Conservation (phyloP, 129 eudicot genomes). For the Smallanthus sonchifolius region DNA sequence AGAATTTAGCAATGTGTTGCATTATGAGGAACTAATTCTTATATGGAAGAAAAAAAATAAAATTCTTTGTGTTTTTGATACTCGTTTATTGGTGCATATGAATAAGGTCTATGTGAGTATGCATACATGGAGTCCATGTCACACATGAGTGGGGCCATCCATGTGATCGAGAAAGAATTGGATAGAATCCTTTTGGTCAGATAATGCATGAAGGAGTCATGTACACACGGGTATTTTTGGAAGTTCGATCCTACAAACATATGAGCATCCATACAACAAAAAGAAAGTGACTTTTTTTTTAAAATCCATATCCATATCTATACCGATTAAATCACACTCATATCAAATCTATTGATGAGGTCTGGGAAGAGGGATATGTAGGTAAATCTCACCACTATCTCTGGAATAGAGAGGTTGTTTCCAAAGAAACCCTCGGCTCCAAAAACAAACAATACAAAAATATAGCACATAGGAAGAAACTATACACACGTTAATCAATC, state of each 20-base stretch:
- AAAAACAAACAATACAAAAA: too few relatives aligned
- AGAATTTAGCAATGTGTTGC: constrained; percentile 36
- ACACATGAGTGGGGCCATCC: constrained; percentile 25
- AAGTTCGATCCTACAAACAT: constrained; percentile 10
- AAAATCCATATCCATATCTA: too few relatives aligned
- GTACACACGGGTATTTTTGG: constrained; percentile 32
- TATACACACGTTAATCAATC: too few relatives aligned
- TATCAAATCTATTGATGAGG: too few relatives aligned
- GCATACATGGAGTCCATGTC: constrained; percentile 32
- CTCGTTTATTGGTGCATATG: constrained; percentile 24
- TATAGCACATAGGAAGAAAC: too few relatives aligned
- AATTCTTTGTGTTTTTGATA: constrained; percentile 25
- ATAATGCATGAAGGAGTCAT: constrained; percentile 52
- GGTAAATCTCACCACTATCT: too few relatives aligned
- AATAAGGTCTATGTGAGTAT: constrained; percentile 21
- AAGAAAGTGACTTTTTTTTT: too few relatives aligned
- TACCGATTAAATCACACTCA: too few relatives aligned
- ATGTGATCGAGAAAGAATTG: constrained; percentile 33
- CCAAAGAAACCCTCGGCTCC: too few relatives aligned
- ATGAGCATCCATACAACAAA: background rate
- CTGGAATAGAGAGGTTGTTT: too few relatives aligned
- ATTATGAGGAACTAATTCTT: constrained; percentile 56
- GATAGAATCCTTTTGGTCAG: constrained; percentile 23
- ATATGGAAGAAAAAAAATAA: constrained; percentile 23
- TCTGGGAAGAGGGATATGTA: too few relatives aligned